A percentile compares a stretch with the other conserved stretches of the same genome.
These are phyloP conservation scores for Fusarium algeriense DNA, from an alignment of 2,329 filamentous ascomycete species.

Conservation along the genomic window DNA sequence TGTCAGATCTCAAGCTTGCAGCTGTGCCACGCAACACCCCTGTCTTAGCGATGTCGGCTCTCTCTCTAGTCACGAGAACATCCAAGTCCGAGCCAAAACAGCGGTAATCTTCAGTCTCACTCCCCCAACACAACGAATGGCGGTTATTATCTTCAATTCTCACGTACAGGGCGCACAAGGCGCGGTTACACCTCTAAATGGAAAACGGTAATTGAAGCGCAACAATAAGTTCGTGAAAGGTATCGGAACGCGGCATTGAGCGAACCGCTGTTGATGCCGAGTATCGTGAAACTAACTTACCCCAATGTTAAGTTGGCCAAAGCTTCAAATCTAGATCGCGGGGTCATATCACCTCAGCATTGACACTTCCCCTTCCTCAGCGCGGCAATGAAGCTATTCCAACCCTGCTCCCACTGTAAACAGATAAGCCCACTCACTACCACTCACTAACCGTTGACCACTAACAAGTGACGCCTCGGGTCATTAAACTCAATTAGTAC, in stretches of 20 bases:
- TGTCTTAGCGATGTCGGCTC: constrained; percentile 38
- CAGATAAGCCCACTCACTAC: neutral
- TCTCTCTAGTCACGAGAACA: constrained; percentile 27
- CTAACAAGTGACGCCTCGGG: constrained; percentile 12
- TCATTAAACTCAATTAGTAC: neutral
- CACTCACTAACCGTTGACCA: too few relatives aligned
- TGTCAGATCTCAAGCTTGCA: constrained; percentile 36
- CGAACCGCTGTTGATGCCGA: neutral
- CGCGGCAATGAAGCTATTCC: constrained; percentile 34
- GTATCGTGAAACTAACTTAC: neutral
- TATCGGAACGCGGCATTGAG: neutral
- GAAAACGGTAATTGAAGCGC: neutral
- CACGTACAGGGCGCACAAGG: neutral
- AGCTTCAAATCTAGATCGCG: constrained; percentile 32
- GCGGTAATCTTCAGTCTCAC: neutral
- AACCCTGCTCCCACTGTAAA: neutral
- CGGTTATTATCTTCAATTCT: neutral
- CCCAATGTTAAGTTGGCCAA: constrained; percentile 11
- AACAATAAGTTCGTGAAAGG: neutral
- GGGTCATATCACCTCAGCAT: constrained; percentile 5
- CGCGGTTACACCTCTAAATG: constrained; percentile 12
- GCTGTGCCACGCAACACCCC: constrained; percentile 26
- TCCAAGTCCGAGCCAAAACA: neutral
- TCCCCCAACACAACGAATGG: neutral
- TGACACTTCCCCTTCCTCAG: neutral